Evolutionary conservation across 306 rosid species (phyloP).

Genomic region (Gastrolobium villosum): DNA sequence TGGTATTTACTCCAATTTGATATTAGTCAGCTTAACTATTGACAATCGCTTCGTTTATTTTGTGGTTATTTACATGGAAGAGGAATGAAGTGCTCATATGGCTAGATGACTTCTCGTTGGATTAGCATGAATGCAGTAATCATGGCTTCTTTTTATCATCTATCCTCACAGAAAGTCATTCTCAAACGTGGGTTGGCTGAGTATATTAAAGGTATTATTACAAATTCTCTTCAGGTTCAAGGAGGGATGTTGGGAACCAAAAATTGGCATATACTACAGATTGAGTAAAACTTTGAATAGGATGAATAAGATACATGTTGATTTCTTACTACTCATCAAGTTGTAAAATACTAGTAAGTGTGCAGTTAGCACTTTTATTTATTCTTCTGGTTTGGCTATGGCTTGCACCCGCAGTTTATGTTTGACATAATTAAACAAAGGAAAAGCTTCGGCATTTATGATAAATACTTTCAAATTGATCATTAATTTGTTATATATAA

Average conservation of each 20-base stretch:
- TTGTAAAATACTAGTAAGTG: constrained; percentile 13
- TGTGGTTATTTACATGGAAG: constrained; percentile 58
- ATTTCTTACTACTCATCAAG: constrained; percentile 9
- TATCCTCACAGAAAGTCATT: constrained; percentile 7
- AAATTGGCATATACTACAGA: constrained; percentile 13
- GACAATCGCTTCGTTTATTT: constrained; percentile 41
- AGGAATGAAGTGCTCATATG: constrained; percentile 93
- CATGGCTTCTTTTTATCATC: constrained; percentile 12
- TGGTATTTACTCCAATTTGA: too few relatives aligned
- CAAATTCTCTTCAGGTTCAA: not conserved
- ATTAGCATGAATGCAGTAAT: constrained; percentile 47
- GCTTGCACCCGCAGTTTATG: too few relatives aligned
- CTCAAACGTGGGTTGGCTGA: constrained; percentile 29
- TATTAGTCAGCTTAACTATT: constrained; percentile 32
- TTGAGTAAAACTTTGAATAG: not conserved
- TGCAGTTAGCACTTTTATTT: not conserved
- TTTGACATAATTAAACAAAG: too few relatives aligned
- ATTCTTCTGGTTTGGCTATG: not conserved
- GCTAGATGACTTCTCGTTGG: constrained; percentile 85
- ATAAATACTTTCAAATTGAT: too few relatives aligned
- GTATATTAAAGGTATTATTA: not conserved
- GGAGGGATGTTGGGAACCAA: constrained; percentile 8
- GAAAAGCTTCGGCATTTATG: too few relatives aligned
- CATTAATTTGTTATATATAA: too few relatives aligned
- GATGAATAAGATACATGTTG: not conserved